A percentile compares a stretch with the other conserved stretches of the same genome.
These are phyloP conservation scores for Taphrina sp. DNA, from an alignment of 1,139 yeast genomes.

Conservation along the genomic window DNA sequence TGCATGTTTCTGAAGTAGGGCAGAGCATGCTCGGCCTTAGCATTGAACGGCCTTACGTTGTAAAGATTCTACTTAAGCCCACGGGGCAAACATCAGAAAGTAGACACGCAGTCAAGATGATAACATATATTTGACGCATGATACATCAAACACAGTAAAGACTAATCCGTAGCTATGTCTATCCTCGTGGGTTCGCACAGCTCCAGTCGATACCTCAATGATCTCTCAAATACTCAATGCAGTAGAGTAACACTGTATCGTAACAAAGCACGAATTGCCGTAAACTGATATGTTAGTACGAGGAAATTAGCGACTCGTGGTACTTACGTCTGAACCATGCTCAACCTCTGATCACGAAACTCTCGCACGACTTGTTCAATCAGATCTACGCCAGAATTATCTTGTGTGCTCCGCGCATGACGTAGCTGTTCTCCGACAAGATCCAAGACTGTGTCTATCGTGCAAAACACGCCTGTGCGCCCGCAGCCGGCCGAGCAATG, in stretches of 20 bases:
- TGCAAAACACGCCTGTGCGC: conserved; percentile 80
- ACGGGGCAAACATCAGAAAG: too few species aligned
- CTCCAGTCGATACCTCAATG: too few species aligned
- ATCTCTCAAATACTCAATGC: conserved; percentile 5
- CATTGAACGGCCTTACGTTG: too few species aligned
- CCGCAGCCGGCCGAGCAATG: conserved; percentile 96
- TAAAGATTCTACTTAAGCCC: too few species aligned
- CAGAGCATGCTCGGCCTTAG: too few species aligned
- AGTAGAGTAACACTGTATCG: conserved; percentile 49
- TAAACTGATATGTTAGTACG: conserved; percentile 41
- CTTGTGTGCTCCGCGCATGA: neutral
- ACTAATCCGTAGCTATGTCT: too few species aligned
- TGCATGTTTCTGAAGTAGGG: too few species aligned
- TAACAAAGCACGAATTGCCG: conserved; percentile 73
- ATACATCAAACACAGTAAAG: too few species aligned
- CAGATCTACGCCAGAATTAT: conserved; percentile 48
- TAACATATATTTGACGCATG: too few species aligned
- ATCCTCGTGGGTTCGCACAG: too few species aligned
- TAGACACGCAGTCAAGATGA: too few species aligned
- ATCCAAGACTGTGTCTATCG: conserved; percentile 65
- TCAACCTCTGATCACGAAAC: conserved; percentile 66
- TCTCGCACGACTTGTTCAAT: conserved; percentile 58
- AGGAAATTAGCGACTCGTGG: neutral
- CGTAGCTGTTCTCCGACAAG: conserved; percentile 42
- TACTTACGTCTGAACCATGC: conserved; percentile 69